Conservation (phyloP, 2,329 filamentous ascomycete species). For the Meredithiella fracta region DNA sequence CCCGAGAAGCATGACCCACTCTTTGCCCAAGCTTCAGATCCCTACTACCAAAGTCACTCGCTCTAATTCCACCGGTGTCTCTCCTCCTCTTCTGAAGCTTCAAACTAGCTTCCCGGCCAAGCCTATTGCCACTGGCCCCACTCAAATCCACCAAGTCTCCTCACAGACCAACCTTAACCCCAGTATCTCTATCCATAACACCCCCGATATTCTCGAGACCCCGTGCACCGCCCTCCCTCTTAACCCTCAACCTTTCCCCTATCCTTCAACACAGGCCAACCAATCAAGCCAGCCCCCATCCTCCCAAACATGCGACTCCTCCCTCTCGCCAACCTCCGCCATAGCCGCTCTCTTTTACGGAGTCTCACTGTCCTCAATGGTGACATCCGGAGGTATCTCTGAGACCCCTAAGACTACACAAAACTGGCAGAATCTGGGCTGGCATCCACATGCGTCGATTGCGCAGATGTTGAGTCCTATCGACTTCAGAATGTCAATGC, state of each 20-base stretch:
- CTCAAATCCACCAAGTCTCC: not conserved
- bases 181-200: not conserved
- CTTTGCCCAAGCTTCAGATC: conserved; percentile 9
- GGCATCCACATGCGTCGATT: conserved; percentile 10
- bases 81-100: not conserved
- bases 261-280: not conserved
- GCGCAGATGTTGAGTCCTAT: conserved; percentile 10
- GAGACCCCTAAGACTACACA: not conserved
- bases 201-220: conserved; percentile 4
- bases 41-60: not conserved
- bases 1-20: conserved; percentile 7
- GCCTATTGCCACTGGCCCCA: not conserved
- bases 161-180: not conserved
- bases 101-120: conserved; percentile 2
- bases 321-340: conserved; percentile 9
- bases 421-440: not conserved
- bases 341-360: conserved; percentile 10
- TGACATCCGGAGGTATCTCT: not conserved
- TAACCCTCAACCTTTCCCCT: not conserved
- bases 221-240: conserved; percentile 1
- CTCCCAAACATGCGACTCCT: not conserved
- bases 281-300: no score
- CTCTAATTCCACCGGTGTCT: not conserved
- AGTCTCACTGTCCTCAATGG: not conserved
- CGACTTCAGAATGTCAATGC: conserved; percentile 3